Conservation (phyloP, 169 alveolate species). For the Pseudocohnilembus persalinus region DNA sequence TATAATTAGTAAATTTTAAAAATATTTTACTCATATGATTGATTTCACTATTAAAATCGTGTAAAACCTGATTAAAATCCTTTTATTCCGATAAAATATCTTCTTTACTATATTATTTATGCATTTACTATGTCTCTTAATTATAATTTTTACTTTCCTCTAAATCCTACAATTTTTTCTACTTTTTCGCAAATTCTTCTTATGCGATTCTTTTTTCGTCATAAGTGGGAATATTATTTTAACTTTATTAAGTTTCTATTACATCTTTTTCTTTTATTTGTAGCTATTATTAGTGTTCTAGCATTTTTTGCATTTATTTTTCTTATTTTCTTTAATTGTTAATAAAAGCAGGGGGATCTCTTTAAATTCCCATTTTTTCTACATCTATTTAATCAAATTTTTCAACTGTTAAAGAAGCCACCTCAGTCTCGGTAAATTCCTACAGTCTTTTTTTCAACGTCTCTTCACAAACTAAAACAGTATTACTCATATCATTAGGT, state of each 20-base stretch:
- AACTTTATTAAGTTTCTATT: too few relatives aligned
- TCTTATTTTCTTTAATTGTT: conserved; percentile 45
- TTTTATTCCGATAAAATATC: not conserved
- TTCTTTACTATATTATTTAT: not conserved
- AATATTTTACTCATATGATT: not conserved
- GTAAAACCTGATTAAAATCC: not conserved
- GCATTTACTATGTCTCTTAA: not conserved
- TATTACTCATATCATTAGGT: conserved; percentile 90
- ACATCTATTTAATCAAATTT: conserved; percentile 90
- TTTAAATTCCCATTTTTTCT: conserved; percentile 39
- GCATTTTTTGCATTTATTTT: conserved; percentile 37
- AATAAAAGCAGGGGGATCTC: conserved; percentile 84
- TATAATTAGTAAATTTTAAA: too few relatives aligned
- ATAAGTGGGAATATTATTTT: too few relatives aligned
- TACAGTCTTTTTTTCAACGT: conserved; percentile 95
- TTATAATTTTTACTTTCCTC: not conserved
- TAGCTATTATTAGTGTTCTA: conserved; percentile 44
- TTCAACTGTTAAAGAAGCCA: conserved; percentile 91
- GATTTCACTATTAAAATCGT: too few relatives aligned
- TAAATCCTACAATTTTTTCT: conserved; percentile 8
- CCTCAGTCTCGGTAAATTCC: conserved; percentile 92
- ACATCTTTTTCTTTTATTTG: conserved; percentile 30
- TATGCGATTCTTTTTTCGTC: conserved; percentile 40
- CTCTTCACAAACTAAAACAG: conserved; percentile 94
- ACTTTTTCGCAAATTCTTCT: conserved; percentile 33